phyloP scores from a whole-genome alignment of 1,284 basidiomycete species.

The Microbotryum scabiosae region DNA sequence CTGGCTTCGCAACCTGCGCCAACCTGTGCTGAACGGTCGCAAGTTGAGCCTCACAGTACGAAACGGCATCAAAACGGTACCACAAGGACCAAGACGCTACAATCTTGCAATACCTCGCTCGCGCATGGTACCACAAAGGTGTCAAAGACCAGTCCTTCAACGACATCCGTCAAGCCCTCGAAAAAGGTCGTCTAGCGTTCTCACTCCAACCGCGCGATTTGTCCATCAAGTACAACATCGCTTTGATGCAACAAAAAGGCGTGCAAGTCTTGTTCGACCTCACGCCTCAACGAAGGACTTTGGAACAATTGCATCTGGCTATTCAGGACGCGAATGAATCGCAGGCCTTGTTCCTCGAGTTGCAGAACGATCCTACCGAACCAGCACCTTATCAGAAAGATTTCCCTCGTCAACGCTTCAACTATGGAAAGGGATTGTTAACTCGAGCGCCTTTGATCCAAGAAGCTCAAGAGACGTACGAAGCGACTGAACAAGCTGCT shows the following conservation, averaged over 20 bases:
- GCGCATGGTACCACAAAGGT: conserved; percentile 86
- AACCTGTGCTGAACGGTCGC: not conserved
- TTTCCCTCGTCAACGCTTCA: conserved; percentile 74
- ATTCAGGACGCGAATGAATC: conserved; percentile 78
- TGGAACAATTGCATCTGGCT: conserved; percentile 66
- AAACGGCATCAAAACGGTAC: conserved; percentile 72
- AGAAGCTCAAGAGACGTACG: conserved; percentile 60
- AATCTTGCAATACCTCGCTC: conserved; percentile 64
- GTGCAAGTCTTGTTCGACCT: conserved; percentile 75
- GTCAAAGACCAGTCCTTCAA: conserved; percentile 72
- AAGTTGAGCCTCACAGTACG: conserved; percentile 55
- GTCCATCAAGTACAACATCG: conserved; percentile 82
- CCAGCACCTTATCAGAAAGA: conserved; percentile 75
- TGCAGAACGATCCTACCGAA: conserved; percentile 62
- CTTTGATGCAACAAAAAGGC: conserved; percentile 91
- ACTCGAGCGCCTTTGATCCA: conserved; percentile 65
- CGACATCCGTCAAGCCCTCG: conserved; percentile 68
- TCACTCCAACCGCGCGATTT: conserved; percentile 76
- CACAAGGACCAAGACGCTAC: conserved; percentile 58
- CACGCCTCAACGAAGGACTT: conserved; percentile 61
- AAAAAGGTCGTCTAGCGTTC: conserved; percentile 54
- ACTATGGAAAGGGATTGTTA: conserved; percentile 77
- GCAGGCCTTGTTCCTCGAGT: conserved; percentile 77
- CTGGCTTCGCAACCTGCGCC: not conserved
- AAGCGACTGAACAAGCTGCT: conserved; percentile 58